Percentiles rank a stretch among this genome's conserved stretches.
Evolutionary conservation across 805 yeast genomes (phyloP).

Genomic region (Hanseniaspora thailandica): DNA sequence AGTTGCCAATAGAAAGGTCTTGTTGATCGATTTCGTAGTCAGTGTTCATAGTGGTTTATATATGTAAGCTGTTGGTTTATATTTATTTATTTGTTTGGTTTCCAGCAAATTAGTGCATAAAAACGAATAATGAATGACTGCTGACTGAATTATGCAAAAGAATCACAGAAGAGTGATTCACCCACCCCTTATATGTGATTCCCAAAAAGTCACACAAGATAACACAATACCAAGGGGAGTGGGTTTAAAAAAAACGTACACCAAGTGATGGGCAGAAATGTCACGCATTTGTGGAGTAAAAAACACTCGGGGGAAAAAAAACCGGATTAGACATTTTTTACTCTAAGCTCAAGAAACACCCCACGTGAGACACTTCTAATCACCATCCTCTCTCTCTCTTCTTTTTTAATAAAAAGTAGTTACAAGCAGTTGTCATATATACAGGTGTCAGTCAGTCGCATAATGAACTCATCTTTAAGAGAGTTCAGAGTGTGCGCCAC

Average conservation of each 20-base stretch:
- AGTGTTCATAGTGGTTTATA: not conserved
- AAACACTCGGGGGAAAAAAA: not conserved
- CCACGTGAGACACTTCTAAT: not conserved
- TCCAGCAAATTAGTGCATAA: too few relatives aligned
- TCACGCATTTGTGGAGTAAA: too few relatives aligned
- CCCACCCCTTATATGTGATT: not conserved
- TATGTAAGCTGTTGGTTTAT: not conserved
- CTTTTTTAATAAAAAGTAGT: constrained; percentile 59
- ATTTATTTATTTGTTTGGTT: not conserved
- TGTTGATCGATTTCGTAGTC: constrained; percentile 8
- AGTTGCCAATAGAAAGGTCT: constrained; percentile 11
- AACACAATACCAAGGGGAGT: too few relatives aligned
- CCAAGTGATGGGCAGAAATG: too few relatives aligned
- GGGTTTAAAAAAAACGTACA: too few relatives aligned
- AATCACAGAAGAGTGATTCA: not conserved
- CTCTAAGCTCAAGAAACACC: too few relatives aligned
- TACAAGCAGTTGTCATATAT: too few relatives aligned
- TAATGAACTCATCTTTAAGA: constrained; percentile 37
- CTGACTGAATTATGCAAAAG: too few relatives aligned
- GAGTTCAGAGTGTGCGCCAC: constrained; percentile 13
- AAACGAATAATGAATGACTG: too few relatives aligned
- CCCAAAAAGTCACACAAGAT: too few relatives aligned
- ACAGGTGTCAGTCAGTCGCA: constrained; percentile 87
- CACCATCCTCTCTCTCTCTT: too few relatives aligned
- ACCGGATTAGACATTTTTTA: too few relatives aligned